Base-by-base conservation (phyloP, 2,329 filamentous ascomycete species). In the Penicillium aurantiogriseum region DNA sequence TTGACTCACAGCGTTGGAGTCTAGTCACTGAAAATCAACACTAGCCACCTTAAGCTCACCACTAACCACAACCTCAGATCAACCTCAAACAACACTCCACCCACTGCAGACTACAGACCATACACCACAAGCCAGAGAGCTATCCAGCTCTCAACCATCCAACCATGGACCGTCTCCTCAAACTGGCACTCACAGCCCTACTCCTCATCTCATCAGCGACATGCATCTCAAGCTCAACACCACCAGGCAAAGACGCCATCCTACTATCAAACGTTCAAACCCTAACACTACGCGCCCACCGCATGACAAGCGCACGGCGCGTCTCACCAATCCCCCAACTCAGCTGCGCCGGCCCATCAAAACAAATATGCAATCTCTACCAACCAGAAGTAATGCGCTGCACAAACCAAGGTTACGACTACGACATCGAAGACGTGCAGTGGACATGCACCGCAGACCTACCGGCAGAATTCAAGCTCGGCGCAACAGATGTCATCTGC, bases 401-500 rank as follows among this genome's bases (percentile, higher is more conserved):
- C 82, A 88, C 83, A 61, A 97, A 97, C 77, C 83, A 88, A 59
- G 94, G 93, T 59, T 80, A 85, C 31, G 88, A 88, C 59, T 97
- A 97, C 79, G 85, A 86, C 61, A 73, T 79, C 43, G 87, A 94
- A 75, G 89, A 96, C 71, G 83, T 97, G 38, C 88, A 96, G 76
- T 99, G 93, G 93, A 90, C 90, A 29, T 99, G 93, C 76, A 85
- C 85, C n/a, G 84, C 85, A 5, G 78, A 79, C 3, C 73, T 88
- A 1, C 85, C 85, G 0, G 72, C 79, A 11, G 85, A 88, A 63
- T 86, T 88, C 75, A 88, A 88, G 74, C 85, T 97, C 29, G 92
- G 91, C 56, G 83, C 84, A 60, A 97, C 93, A 11, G 92, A 97
- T 61, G 93, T 97, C 54, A 80, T 92, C 11, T 99, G 94, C 74